Percentiles rank a stretch among this genome's conserved stretches.
phyloP scores from a whole-genome alignment of 129 eudicot species.

The Artemisia tridentata region DNA sequence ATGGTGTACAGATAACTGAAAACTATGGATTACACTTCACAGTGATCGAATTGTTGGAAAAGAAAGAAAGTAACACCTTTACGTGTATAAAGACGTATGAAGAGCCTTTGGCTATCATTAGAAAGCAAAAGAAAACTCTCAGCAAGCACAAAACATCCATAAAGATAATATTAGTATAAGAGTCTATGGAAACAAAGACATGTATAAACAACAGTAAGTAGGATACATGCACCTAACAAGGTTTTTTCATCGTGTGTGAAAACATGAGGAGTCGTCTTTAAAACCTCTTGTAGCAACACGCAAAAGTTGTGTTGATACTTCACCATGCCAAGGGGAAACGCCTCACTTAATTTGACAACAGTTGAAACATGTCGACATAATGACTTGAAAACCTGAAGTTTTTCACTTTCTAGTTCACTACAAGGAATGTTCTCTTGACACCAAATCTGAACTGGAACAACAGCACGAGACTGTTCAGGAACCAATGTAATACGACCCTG shows the following conservation, averaged over 20 bases:
- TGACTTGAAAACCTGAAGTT: conserved; percentile 41
- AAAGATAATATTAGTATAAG: conserved; percentile 3
- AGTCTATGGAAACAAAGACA: conserved; percentile 7
- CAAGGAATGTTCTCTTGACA: conserved; percentile 33
- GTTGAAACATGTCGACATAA: conserved; percentile 49
- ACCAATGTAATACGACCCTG: conserved; percentile 70
- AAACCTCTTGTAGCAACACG: conserved; percentile 66
- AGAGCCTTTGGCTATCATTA: conserved; percentile 83
- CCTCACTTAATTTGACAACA: conserved; percentile 36
- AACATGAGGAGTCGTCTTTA: conserved; percentile 58
- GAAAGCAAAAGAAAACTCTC: conserved; percentile 65
- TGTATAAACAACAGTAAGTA: conserved; percentile 9
- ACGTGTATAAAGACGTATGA: conserved; percentile 80
- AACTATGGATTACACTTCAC: conserved; percentile 10
- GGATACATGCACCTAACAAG: conserved; percentile 50
- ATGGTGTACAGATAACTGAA: neutral
- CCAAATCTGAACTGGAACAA: conserved; percentile 55
- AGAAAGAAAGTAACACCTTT: conserved; percentile 51
- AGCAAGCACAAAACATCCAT: conserved; percentile 32
- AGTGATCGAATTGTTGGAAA: conserved; percentile 8
- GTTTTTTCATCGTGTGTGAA: conserved; percentile 55
- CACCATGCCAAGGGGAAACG: conserved; percentile 35
- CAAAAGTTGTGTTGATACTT: conserved; percentile 70
- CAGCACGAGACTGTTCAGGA: conserved; percentile 57
- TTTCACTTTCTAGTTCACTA: conserved; percentile 41